phyloP scores from a whole-genome alignment of 495 filamentous ascomycete genomes.

The Aspergillus kassunensis region DNA sequence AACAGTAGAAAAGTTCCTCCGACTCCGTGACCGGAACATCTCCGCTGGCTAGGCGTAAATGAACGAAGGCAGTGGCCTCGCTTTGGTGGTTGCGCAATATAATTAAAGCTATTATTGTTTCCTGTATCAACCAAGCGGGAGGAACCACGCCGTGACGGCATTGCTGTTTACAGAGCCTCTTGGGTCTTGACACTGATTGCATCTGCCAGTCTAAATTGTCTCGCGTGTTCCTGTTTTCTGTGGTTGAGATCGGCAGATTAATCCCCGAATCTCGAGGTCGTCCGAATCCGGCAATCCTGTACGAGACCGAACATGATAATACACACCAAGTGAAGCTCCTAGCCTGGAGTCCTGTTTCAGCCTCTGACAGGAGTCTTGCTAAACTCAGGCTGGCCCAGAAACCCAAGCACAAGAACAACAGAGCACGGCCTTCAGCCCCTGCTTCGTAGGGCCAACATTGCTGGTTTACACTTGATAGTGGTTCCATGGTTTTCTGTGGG shows the following conservation, averaged over 20 bases:
- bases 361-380: too few relatives aligned
- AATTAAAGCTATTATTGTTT: constrained; percentile 4
- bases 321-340: too few relatives aligned
- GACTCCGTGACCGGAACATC: background rate
- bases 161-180: background rate
- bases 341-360: too few relatives aligned
- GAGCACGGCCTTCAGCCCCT: too few relatives aligned
- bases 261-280: background rate
- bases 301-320: background rate
- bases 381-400: too few relatives aligned
- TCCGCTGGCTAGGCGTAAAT: constrained; percentile 3
- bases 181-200: too few relatives aligned
- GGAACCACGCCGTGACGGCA: background rate
- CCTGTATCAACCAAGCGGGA: background rate
- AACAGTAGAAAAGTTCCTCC: constrained; percentile 4
- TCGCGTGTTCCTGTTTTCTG: constrained; percentile 8
- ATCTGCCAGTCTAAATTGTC: constrained; percentile 2
- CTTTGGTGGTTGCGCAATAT: constrained; percentile 10
- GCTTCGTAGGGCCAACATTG: too few relatives aligned
- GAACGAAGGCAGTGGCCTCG: constrained; percentile 7
- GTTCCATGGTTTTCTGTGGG: constrained; percentile 15
- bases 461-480: constrained; percentile 2
- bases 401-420: too few relatives aligned
- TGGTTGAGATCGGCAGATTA: constrained; percentile 4
- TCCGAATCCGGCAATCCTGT: background rate